These are phyloP conservation scores for Craterostigma plantagineum DNA, from an alignment of 257 asterid species.

Conservation along the genomic window DNA sequence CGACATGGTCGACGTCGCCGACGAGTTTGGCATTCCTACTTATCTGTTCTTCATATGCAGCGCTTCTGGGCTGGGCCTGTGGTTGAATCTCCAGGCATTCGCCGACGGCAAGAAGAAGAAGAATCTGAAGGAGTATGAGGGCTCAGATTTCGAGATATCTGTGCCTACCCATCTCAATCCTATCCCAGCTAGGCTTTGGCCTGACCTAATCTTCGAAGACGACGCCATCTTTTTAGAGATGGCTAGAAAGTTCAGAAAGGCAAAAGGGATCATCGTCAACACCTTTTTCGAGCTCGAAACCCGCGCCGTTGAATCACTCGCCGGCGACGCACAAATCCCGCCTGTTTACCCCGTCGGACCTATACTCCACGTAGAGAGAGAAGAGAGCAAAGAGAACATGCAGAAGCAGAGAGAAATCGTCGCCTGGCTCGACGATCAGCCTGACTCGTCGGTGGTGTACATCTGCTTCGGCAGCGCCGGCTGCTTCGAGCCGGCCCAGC, in stretches of 20 bases:
- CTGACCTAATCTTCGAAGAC: neutral
- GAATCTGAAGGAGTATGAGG: neutral
- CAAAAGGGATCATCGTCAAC: constrained; percentile 14
- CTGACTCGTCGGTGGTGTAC: constrained; percentile 15
- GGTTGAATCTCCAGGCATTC: constrained; percentile 11
- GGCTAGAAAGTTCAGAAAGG: constrained; percentile 7
- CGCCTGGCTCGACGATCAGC: constrained; percentile 21
- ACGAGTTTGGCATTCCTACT: constrained; percentile 16
- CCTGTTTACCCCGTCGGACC: constrained; percentile 25
- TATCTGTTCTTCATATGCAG: constrained; percentile 17
- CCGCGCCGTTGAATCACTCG: constrained; percentile 6
- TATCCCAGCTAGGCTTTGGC: constrained; percentile 7
- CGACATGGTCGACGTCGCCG: constrained; percentile 22
- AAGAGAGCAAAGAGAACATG: neutral
- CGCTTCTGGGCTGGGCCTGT: constrained; percentile 17
- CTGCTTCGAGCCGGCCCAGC: constrained; percentile 10
- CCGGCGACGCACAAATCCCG: constrained; percentile 8
- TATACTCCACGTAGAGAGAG: constrained; percentile 2
- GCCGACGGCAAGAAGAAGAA: constrained; percentile 6
- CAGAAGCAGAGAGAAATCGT: neutral
- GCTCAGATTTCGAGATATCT: neutral
- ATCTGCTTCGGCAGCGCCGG: constrained; percentile 27
- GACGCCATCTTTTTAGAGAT: neutral
- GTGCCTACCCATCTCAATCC: constrained; percentile 5
- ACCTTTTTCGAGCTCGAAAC: constrained; percentile 12